phyloP scores from a whole-genome alignment of 805 yeast species.

The Metschnikowia matae region DNA sequence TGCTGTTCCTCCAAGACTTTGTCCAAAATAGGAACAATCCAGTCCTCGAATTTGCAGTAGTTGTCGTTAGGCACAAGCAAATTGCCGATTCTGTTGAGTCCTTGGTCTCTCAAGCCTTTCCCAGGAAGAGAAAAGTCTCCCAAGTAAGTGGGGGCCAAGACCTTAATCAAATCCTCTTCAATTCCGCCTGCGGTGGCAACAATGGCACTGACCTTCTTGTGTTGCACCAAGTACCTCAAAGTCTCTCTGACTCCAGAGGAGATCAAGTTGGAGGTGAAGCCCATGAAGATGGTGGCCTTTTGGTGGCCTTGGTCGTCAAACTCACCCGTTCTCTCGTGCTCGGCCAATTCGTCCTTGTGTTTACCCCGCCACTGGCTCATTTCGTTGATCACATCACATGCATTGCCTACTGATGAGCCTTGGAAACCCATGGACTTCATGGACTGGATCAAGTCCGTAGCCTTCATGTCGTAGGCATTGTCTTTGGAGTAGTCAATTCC shows the following conservation, averaged over 20 bases:
- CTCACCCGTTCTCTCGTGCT: constrained; percentile 63
- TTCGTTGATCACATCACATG: constrained; percentile 86
- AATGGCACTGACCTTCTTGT: constrained; percentile 90
- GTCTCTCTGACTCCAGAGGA: constrained; percentile 94
- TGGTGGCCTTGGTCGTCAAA: constrained; percentile 76
- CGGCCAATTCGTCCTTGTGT: constrained; percentile 62
- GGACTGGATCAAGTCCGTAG: constrained; percentile 69
- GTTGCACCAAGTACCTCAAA: constrained; percentile 80
- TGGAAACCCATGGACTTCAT: constrained; percentile 98
- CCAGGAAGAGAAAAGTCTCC: constrained; percentile 90
- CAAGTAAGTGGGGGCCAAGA: constrained; percentile 92
- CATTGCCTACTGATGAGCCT: constrained; percentile 79
- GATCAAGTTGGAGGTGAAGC: constrained; percentile 93
- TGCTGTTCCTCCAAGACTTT: constrained; percentile 87
- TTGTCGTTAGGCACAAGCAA: constrained; percentile 96
- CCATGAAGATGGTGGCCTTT: constrained; percentile 88
- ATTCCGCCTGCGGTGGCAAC: constrained; percentile 99
- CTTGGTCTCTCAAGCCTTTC: constrained; percentile 78
- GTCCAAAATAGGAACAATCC: constrained; percentile 95
- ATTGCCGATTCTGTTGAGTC: constrained; percentile 97
- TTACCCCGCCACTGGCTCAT: constrained; percentile 95
- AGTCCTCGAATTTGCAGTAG: constrained; percentile 95
- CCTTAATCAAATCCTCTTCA: constrained; percentile 95
- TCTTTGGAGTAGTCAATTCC: constrained; percentile 89
- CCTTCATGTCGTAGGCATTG: constrained; percentile 70